These are phyloP conservation scores for Atkinsonella hypoxylon DNA, from an alignment of 2,329 filamentous ascomycete genomes.

Conservation along the genomic window DNA sequence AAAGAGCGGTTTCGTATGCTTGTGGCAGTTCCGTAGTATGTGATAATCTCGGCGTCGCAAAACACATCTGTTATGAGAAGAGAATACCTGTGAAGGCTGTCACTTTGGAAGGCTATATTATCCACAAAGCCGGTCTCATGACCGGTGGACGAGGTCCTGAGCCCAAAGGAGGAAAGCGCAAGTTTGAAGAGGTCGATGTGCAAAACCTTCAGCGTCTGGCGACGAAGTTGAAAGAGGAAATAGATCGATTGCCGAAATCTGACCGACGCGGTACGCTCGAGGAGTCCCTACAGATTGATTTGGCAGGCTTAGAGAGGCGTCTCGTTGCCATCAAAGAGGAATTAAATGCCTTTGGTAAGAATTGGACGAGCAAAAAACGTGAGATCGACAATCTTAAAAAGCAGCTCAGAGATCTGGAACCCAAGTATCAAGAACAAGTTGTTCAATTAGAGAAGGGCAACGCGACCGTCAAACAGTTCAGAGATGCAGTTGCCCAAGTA, in stretches of 20 bases:
- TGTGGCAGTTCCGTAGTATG: conserved; percentile 94
- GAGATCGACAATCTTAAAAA: conserved; percentile 63
- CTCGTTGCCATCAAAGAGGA: conserved; percentile 63
- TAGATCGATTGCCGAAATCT: conserved; percentile 67
- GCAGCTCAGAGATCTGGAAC: conserved; percentile 63
- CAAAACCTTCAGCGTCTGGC: conserved; percentile 70
- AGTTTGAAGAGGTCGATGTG: conserved; percentile 83
- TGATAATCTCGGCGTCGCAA: conserved; percentile 75
- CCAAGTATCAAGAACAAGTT: conserved; percentile 65
- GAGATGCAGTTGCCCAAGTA: conserved; percentile 58
- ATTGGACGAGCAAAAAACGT: conserved; percentile 71
- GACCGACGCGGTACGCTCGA: conserved; percentile 68
- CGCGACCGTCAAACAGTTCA: conserved; percentile 38
- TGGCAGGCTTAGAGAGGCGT: conserved; percentile 68
- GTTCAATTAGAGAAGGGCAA: conserved; percentile 50
- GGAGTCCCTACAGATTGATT: conserved; percentile 67
- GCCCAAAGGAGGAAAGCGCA: conserved; percentile 61
- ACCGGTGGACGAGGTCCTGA: conserved; percentile 80
- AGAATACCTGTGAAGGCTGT: conserved; percentile 87
- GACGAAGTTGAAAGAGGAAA: conserved; percentile 64
- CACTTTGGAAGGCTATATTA: conserved; percentile 87
- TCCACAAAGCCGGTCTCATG: conserved; percentile 94
- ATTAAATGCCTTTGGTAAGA: conserved; percentile 65
- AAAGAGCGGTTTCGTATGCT: conserved; percentile 87
- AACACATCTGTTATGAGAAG: conserved; percentile 76